phyloP scores from a whole-genome alignment of 148 eudicot species.

The Tetragonia tetragonoides region DNA sequence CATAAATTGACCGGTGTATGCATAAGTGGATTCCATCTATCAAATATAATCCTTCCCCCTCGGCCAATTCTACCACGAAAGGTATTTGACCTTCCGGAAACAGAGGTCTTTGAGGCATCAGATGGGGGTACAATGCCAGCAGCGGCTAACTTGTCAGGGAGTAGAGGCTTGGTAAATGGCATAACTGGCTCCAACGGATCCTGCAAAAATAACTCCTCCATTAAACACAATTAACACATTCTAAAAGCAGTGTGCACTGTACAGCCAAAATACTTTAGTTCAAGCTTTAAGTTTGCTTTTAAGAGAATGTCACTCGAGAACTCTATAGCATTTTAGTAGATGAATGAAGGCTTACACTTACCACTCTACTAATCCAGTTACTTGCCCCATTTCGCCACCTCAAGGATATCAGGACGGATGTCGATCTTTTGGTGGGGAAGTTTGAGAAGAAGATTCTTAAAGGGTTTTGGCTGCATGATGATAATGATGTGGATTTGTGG shows the following conservation, averaged over 20 bases:
- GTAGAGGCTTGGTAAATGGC: constrained; percentile 44
- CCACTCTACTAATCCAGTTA: constrained; percentile 81
- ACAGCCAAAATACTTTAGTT: no score
- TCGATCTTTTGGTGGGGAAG: constrained; percentile 37
- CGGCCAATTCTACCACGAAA: constrained; percentile 88
- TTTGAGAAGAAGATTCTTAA: constrained; percentile 54
- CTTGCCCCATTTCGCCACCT: constrained; percentile 51
- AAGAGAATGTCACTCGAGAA: neutral
- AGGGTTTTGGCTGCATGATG: constrained; percentile 74
- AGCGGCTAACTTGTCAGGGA: constrained; percentile 42
- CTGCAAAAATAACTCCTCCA: constrained; percentile 35
- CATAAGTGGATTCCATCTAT: constrained; percentile 88
- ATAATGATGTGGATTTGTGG: constrained; percentile 76
- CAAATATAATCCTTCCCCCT: constrained; percentile 90
- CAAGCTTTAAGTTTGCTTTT: constrained; percentile 33
- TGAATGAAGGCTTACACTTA: constrained; percentile 46
- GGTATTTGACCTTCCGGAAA: constrained; percentile 34
- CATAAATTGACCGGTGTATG: constrained; percentile 55
- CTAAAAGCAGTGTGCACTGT: neutral
- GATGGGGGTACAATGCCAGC: constrained; percentile 61
- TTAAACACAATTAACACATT: no score
- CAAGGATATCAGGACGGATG: constrained; percentile 40
- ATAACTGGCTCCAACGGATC: constrained; percentile 84
- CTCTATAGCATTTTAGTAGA: constrained; percentile 3
- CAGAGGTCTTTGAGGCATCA: constrained; percentile 38